Base-by-base conservation (phyloP, 768 basidiomycete species). In the Lactifluus hygrophoroides region DNA sequence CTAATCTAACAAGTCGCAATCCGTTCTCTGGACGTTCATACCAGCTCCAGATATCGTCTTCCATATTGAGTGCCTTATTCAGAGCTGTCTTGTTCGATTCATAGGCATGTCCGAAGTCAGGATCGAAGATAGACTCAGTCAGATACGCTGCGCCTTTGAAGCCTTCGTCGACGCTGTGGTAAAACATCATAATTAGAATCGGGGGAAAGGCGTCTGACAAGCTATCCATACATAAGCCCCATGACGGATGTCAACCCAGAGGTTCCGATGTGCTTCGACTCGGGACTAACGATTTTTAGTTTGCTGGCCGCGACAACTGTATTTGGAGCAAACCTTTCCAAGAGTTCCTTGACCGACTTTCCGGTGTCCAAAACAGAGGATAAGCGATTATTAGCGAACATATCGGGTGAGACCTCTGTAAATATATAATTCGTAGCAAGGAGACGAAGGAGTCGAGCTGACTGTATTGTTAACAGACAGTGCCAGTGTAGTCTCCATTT, bases 341-440 rank as follows among this genome's bases (percentile, higher is more conserved):
- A 16, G 5, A 70, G 42, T 1, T 68, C 65, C 9, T 60, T 47
- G 27, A 67, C 45, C 0, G 66, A 13, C 32, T 65, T 66, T 17
- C 68, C 65, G 0, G 66, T 66, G 48, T 71, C 70, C 21, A 72
- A 49, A 10, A 59, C 35, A 8, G 64, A 56, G 3, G 70, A 69
- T 17, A 63, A 37, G 2, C 61, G 62, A 43, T 70, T 72, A 60
- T 68, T 64, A 0, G 69, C 62, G 51, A 70, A 72, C 6, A 66
- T 64, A 45, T 71, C 63, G 0, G 65, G 66, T 3, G 61, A 37
- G n/a, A 65, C 48, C 43, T 72, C 70, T 17, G 28, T 52, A 54
- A 71, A 72, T 51, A 72, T 64, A 59, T 70, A 65, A 35, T 68
- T 54, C 1, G 69, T 61, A 3, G 68, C 68, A 11, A 72, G 67